Evolutionary conservation across 2,329 filamentous ascomycete species (phyloP), one percentile per base, ranked within the genome.

Genomic region (Mycosphaerella sp.): DNA sequence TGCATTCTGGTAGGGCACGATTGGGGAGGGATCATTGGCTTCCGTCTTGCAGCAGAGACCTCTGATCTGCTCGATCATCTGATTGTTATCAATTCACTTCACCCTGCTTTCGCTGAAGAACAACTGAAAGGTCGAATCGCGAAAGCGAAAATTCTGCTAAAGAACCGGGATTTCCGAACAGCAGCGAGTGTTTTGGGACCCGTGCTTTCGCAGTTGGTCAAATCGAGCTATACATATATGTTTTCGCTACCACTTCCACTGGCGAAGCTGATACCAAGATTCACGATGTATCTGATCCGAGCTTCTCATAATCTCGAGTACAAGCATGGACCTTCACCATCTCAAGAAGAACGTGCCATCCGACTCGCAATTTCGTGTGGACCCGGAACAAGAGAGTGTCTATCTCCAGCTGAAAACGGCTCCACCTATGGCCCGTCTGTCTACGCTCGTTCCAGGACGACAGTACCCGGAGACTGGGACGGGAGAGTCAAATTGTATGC

Each of bases 11-110:
- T 74, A 0, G 72, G 72, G n/a, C 72, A 75, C 50, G 72, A 74
- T 52, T 76, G 74, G 71, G 71, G 67, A 34, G 76, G 73, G 51
- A 75, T 72, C 55, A 73, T 83, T 14, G 73, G 73, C 3, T 79
- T 75, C 59, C 72, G 80, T 43, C 73, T 83, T 42, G 80, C 80
- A n/a, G 71, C 77, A n/a, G 80, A 83, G 61, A 80, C 80, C 29
- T 72, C 74, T 17, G 71, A 75, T 49, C 64, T 83, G 45, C 77
- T 80, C 7, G 76, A 82, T 66, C 73, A 78, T 40, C 80, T 79
- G 61, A 74, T 83, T 38, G 65, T 81, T 39, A 73, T 73, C 23
- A 80, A 80, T 61, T 77, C 74, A 2, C 71, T 78, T 9, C 71
- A 80, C 60, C 53, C 51, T 23, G 54, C 47, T 9, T 57, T 57